These are phyloP conservation scores for Gastrodia elata DNA, from an alignment of 106 monocot genomes.

Conservation along the genomic window DNA sequence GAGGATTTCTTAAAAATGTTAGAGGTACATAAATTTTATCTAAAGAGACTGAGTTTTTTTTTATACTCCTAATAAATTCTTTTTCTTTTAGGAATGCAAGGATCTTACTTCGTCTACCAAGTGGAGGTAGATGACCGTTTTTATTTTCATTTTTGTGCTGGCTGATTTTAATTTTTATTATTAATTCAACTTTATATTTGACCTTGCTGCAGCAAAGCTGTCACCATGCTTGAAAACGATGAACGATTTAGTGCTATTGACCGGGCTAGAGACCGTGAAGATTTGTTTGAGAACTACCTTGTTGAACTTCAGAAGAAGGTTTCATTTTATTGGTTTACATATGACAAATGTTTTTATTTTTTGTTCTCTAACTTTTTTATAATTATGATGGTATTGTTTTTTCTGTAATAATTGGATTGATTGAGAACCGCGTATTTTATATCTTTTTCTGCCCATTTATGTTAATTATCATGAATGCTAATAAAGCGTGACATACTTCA, in stretches of 20 bases:
- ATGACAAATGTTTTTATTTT: neutral
- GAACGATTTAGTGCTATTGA: constrained; percentile 86
- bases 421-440: neutral
- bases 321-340: constrained; percentile 1
- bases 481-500: neutral
- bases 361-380: neutral
- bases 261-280: constrained; percentile 78
- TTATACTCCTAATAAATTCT: neutral
- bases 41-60: neutral
- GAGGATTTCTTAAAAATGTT: constrained; percentile 93
- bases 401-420: neutral
- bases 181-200: neutral
- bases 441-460: neutral
- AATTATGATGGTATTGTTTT: neutral
- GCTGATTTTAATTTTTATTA: neutral
- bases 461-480: too few species aligned
- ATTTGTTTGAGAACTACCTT: constrained; percentile 73
- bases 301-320: constrained; percentile 96
- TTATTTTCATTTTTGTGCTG: neutral
- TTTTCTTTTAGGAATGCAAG: constrained; percentile 50
- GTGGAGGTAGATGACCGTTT: constrained; percentile 49
- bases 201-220: constrained; percentile 60
- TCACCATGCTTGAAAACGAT: constrained; percentile 87
- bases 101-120: constrained; percentile 71
- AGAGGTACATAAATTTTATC: constrained; percentile 38